phyloP scores from a whole-genome alignment of 768 basidiomycete species.

The Podaxis sp. region DNA sequence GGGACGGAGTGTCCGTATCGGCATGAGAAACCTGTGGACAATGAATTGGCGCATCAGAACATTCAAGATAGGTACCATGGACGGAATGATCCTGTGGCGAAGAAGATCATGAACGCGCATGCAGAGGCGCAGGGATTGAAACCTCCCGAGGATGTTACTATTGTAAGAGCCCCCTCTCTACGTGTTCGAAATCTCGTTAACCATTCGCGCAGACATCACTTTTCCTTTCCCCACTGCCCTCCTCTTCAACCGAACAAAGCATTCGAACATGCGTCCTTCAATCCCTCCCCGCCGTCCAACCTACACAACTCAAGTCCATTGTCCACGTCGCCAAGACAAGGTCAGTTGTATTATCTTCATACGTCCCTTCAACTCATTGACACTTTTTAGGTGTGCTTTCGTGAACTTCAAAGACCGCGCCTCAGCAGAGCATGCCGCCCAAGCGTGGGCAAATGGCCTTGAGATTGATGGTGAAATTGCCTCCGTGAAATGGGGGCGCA shows the following conservation, averaged over 20 bases:
- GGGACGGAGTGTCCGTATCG: constrained; percentile 94
- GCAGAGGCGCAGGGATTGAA: constrained; percentile 82
- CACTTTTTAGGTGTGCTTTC: constrained; percentile 77
- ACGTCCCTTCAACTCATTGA: background rate
- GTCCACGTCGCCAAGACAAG: constrained; percentile 84
- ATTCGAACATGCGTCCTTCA: constrained; percentile 72
- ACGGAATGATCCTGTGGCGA: constrained; percentile 89
- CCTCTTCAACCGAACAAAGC: constrained; percentile 66
- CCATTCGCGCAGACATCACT: constrained; percentile 64
- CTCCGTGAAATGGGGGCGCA: constrained; percentile 87
- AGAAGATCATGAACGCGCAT: constrained; percentile 79
- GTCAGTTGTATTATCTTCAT: constrained; percentile 34
- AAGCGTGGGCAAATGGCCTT: constrained; percentile 87
- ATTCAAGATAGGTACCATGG: constrained; percentile 95
- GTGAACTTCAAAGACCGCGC: constrained; percentile 86
- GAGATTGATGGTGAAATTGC: constrained; percentile 79
- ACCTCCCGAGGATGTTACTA: constrained; percentile 83
- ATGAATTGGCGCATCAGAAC: constrained; percentile 86
- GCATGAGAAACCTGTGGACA: constrained; percentile 86
- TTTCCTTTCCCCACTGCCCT: constrained; percentile 78
- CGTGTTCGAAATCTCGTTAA: background rate
- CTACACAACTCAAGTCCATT: constrained; percentile 74
- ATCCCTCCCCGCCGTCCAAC: constrained; percentile 63
- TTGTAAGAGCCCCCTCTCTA: constrained; percentile 54
- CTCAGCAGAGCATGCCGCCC: constrained; percentile 85